Evolutionary conservation across 768 basidiomycete species (phyloP).

Genomic region (Termitomyces sp.): DNA sequence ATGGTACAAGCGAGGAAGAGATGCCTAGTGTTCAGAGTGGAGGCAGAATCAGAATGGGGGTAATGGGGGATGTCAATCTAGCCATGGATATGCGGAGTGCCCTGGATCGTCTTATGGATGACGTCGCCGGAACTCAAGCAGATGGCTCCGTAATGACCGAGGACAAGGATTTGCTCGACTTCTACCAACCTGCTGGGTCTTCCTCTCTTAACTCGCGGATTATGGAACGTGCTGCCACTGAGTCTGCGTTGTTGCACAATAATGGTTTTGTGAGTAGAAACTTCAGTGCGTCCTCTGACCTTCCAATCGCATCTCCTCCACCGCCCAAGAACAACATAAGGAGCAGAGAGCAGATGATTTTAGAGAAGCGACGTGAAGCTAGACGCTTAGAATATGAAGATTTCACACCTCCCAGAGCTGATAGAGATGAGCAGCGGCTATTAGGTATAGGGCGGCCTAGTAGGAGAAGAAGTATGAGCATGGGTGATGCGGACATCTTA

Average conservation of each 20-base stretch:
- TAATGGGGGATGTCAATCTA: conserved; percentile 47
- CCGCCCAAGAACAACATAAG: conserved; percentile 65
- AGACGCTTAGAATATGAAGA: conserved; percentile 49
- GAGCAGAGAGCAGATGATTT: conserved; percentile 60
- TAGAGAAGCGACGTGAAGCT: conserved; percentile 64
- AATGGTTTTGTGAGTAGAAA: conserved; percentile 33
- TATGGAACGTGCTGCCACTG: conserved; percentile 48
- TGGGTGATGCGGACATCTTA: conserved; percentile 59
- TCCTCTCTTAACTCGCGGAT: conserved; percentile 8
- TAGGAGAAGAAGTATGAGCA: conserved; percentile 71
- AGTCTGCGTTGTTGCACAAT: conserved; percentile 37
- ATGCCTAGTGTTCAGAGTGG: conserved; percentile 21
- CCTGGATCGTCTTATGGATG: conserved; percentile 68
- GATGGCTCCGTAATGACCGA: conserved; percentile 39
- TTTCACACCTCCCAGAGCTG: conserved; percentile 13
- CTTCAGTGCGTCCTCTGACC: conserved; percentile 36
- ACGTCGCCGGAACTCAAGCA: conserved; percentile 43
- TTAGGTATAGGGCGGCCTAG: conserved; percentile 46
- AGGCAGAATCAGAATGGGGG: conserved; percentile 31
- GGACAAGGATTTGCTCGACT: conserved; percentile 35
- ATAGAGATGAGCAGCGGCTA: conserved; percentile 15
- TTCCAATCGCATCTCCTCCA: conserved; percentile 39
- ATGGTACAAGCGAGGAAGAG: conserved; percentile 3
- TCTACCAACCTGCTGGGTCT: conserved; percentile 19
- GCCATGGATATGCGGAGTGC: conserved; percentile 71